A percentile compares a stretch with the other conserved stretches of the same genome.
Evolutionary conservation across 2,329 filamentous ascomycete genomes (phyloP).

Genomic region (Aaosphaeria pasadenensis): DNA sequence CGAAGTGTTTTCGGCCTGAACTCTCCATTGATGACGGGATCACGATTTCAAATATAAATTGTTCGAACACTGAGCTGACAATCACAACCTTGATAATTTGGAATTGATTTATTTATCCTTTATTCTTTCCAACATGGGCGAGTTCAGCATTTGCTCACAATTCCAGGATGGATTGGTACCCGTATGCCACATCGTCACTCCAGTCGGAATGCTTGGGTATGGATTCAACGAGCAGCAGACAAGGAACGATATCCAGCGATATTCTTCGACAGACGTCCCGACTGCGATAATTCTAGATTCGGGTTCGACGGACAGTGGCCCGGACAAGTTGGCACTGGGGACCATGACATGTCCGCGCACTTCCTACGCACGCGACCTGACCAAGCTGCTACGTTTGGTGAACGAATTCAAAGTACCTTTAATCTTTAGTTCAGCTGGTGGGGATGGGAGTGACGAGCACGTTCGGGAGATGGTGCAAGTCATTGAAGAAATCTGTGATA

Average conservation of each 20-base stretch:
- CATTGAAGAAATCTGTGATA: constrained; percentile 10
- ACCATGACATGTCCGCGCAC: constrained; percentile 11
- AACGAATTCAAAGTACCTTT: constrained; percentile 12
- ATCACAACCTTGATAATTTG: no score
- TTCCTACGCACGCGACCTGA: constrained; percentile 16
- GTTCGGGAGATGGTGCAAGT: constrained; percentile 14
- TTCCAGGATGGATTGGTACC: constrained; percentile 1
- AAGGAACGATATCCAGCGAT: constrained; percentile 2
- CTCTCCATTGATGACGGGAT: no score
- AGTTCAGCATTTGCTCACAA: neutral
- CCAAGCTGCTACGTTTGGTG: constrained; percentile 11
- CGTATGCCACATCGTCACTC: constrained; percentile 41
- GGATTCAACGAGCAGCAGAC: constrained; percentile 41
- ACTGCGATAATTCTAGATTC: constrained; percentile 24
- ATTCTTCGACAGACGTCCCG: constrained; percentile 6
- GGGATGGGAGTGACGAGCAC: constrained; percentile 21
- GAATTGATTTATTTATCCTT: no score
- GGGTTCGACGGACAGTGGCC: constrained; percentile 21
- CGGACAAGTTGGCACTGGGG: constrained; percentile 19
- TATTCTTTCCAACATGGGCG: neutral
- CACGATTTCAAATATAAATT: no score
- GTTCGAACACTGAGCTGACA: no score
- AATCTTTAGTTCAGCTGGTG: constrained; percentile 18
- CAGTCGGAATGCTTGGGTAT: constrained; percentile 51
- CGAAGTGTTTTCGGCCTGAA: no score